A percentile compares a stretch with the other conserved stretches of the same genome.
phyloP scores from a whole-genome alignment of 1,284 basidiomycete species.

The Polyporus tsugae region DNA sequence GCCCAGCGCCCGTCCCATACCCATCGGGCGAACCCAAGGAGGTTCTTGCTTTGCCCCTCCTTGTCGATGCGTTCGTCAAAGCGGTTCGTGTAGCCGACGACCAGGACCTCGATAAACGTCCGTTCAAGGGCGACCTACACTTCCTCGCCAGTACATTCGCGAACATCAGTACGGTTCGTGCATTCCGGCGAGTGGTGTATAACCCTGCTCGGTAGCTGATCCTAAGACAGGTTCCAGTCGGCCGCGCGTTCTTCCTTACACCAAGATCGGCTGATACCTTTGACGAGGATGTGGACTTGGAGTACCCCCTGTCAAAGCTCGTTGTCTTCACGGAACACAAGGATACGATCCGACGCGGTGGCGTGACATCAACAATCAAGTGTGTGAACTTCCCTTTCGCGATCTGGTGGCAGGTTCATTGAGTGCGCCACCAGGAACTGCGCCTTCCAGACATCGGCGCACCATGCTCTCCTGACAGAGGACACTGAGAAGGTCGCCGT shows the following conservation, averaged over 20 bases:
- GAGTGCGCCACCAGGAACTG: slow-evolving; percentile 67
- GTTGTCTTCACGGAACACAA: slow-evolving; percentile 89
- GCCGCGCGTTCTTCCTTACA: slow-evolving; percentile 77
- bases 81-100: slow-evolving; percentile 64
- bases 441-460: slow-evolving; percentile 72
- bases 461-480: slow-evolving; percentile 74
- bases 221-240: slow-evolving; percentile 63
- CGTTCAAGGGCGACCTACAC: slow-evolving; percentile 81
- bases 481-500: slow-evolving; percentile 59
- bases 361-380: slow-evolving; percentile 89
- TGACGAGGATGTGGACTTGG: slow-evolving; percentile 51
- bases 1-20: slow-evolving; percentile 68
- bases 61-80: slow-evolving; percentile 88
- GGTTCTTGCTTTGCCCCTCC: slow-evolving; percentile 74
- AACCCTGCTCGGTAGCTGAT: neutral
- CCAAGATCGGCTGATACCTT: slow-evolving; percentile 57
- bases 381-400: slow-evolving; percentile 43
- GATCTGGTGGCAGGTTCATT: neutral
- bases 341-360: slow-evolving; percentile 86
- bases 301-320: slow-evolving; percentile 86
- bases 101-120: slow-evolving; percentile 54
- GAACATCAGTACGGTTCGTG: slow-evolving; percentile 81
- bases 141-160: slow-evolving; percentile 94
- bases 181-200: neutral
- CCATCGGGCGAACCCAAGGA: slow-evolving; percentile 64